Evolutionary conservation across 169 alveolate species (phyloP), one percentile per base, ranked within the genome.

Genomic region (Cryptosporidium viatorum): DNA sequence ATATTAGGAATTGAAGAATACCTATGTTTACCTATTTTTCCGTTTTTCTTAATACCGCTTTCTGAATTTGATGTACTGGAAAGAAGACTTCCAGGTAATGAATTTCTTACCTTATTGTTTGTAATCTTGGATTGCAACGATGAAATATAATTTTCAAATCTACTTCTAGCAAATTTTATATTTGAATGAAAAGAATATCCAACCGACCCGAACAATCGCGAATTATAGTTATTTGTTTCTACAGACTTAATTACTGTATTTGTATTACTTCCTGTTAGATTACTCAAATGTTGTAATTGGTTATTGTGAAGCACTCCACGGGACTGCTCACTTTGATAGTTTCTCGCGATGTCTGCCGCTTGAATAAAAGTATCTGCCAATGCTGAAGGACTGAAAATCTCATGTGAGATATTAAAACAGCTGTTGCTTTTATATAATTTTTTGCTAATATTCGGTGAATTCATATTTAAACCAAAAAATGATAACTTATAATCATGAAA

Each of bases 391-490:
- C 65, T 65, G 39, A 37, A 60, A n/a, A 35, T 23, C 18, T 7
- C 45, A 18, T 29, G 48, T 43, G 29, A 18, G 39, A 1, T 62
- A 37, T 16, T 58, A 35, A 12, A 18, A 31, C 21, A 10, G 18
- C 18, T 21, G 14, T 43, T 62, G 21, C 14, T 8, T 43, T 70
- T 51, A 16, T 26, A 37, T n/a, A 65, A 18, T 21, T 29, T 8
- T 31, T 65, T 14, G 48, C 23, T 80, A 59, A 10, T 26, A 8
- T 41, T 60, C 6, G 89, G 89, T 43, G 89, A 41, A 21, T 50
- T 80, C 48, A 45, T 43, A 12, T 35, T 41, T 21, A 80, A 43
- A 58, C 89, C 89, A 80, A 80, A 80, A 80, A 80, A 80, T 29
- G 89, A 80, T 29, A 58, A 9, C 9, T 73, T 52, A 18, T 18